These are phyloP conservation scores for Colletotrichum simmondsii DNA, from an alignment of 2,329 filamentous ascomycete genomes.

Conservation along the genomic window DNA sequence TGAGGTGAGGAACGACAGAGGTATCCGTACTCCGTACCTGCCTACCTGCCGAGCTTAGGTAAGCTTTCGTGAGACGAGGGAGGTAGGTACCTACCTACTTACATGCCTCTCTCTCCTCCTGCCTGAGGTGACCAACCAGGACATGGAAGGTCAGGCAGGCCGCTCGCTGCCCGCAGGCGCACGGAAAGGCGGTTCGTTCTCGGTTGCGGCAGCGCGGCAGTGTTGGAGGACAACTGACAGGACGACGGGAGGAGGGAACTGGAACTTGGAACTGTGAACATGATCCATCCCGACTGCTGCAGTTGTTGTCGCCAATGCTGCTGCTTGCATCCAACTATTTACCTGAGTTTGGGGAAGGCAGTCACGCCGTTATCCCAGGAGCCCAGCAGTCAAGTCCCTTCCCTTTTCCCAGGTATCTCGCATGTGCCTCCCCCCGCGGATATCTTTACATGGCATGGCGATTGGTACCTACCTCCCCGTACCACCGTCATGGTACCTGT, in stretches of 20 bases:
- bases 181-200: neutral
- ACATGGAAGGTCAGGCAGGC: neutral
- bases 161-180: too few relatives aligned
- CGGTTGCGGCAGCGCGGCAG: neutral
- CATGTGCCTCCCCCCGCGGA: neutral
- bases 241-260: neutral
- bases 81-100: neutral
- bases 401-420: neutral
- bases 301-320: neutral
- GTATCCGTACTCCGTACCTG: neutral
- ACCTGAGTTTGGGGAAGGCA: neutral
- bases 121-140: neutral
- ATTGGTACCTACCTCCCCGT: neutral
- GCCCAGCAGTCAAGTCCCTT: neutral
- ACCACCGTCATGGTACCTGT: conserved; percentile 4
- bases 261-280: neutral
- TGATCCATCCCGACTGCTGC: neutral
- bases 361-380: neutral
- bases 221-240: neutral
- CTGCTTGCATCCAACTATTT: neutral
- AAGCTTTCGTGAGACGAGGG: neutral
- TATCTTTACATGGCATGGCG: neutral
- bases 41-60: neutral
- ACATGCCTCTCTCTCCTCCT: neutral
- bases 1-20: neutral